phyloP scores from a whole-genome alignment of 768 basidiomycete species.

The Rubroboletus pulcherrimus region DNA sequence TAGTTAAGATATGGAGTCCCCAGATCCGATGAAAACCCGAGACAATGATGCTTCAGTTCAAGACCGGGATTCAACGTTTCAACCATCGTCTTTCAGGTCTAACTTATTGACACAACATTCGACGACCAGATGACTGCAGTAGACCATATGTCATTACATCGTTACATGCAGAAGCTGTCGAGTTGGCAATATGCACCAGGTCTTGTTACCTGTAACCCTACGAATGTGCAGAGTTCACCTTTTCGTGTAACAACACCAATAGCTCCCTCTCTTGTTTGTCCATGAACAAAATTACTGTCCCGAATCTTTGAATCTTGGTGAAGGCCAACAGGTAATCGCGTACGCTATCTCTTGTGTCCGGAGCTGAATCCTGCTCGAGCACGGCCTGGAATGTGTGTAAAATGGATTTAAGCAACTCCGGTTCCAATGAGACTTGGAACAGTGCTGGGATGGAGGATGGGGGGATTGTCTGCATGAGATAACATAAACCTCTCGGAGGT shows the following conservation, averaged over 20 bases:
- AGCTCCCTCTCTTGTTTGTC: slow-evolving; percentile 50
- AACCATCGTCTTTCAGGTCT: too few relatives aligned
- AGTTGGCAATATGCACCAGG: too few relatives aligned
- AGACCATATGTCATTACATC: background rate
- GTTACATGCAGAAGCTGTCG: too few relatives aligned
- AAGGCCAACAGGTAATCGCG: slow-evolving; percentile 53
- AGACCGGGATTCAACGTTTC: too few relatives aligned
- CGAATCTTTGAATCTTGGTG: slow-evolving; percentile 55
- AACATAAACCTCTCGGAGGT: background rate
- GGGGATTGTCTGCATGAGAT: slow-evolving; percentile 44
- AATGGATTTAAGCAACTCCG: slow-evolving; percentile 55
- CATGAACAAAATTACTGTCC: slow-evolving; percentile 61
- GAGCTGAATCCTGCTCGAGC: slow-evolving; percentile 19
- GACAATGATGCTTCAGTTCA: too few relatives aligned
- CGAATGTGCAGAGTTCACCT: slow-evolving; percentile 11
- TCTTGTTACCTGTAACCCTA: background rate
- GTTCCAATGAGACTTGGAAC: slow-evolving; percentile 70
- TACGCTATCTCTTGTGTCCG: slow-evolving; percentile 23
- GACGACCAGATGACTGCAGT: background rate
- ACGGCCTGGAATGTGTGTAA: slow-evolving; percentile 46
- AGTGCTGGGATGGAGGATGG: slow-evolving; percentile 55
- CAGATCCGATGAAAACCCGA: too few relatives aligned
- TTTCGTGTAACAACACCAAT: slow-evolving; percentile 45
- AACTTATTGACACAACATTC: background rate
- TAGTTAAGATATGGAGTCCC: too few relatives aligned